A percentile compares a stretch with the other conserved stretches of the same genome.
Evolutionary conservation across 306 rosid genomes (phyloP).

Genomic region (Fagus crenata): DNA sequence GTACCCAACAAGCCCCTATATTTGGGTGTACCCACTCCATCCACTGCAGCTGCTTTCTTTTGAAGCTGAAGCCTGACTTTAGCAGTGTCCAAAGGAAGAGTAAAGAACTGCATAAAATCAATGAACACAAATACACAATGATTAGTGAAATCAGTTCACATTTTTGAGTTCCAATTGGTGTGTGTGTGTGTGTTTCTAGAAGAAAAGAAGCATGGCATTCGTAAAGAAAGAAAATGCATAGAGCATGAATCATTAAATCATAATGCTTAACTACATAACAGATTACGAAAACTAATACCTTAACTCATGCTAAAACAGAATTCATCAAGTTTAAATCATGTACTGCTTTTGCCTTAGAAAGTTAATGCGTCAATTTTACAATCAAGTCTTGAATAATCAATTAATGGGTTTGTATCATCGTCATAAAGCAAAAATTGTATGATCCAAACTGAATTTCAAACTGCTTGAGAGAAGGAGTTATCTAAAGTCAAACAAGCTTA

Average conservation of each 20-base stretch:
- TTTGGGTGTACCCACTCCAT: conserved; percentile 52
- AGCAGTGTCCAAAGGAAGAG: conserved; percentile 92
- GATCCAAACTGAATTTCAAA: neutral
- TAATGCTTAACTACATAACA: neutral
- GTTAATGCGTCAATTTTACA: neutral
- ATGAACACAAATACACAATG: conserved; percentile 23
- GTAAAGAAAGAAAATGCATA: neutral
- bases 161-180: neutral
- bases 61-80: conserved; percentile 98
- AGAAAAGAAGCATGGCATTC: neutral
- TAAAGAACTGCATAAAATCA: conserved; percentile 63
- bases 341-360: neutral
- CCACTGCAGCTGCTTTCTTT: conserved; percentile 52
- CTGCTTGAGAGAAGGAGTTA: neutral
- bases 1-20: conserved; percentile 81
- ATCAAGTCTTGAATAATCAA: neutral
- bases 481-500: neutral
- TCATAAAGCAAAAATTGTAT: neutral
- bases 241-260: neutral
- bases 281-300: neutral
- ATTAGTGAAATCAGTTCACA: conserved; percentile 17
- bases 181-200: neutral
- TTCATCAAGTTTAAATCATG: neutral
- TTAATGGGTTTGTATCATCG: neutral
- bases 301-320: neutral